Base-by-base conservation (phyloP, 2,329 filamentous ascomycete species). In the Akanthomyces uredinophilus region DNA sequence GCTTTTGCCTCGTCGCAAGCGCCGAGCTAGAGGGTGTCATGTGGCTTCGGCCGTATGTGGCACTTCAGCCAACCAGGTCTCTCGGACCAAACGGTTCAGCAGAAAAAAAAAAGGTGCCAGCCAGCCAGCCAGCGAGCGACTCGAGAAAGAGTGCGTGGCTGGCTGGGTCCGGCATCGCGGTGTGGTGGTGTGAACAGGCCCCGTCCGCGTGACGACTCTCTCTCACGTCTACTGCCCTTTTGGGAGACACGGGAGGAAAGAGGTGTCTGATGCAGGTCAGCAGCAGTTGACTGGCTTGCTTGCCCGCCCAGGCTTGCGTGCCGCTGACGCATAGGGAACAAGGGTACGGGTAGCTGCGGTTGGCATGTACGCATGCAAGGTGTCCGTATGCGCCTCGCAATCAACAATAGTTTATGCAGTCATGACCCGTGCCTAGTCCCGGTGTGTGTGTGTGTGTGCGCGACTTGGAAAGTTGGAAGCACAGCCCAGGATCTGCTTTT, bases 261-360 rank as follows among this genome's bases (percentile, higher is more conserved):
- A 14, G 39, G 41, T 32, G 49, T 46, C 10, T 46, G 18, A 43
- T 53, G 49, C 57, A 46, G 18, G 57, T 52, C 37, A 51, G 49
- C 37, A 27, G n/a, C n/a, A n/a, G n/a, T n/a, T n/a, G n/a, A n/a
- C n/a, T n/a, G n/a, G n/a, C n/a, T n/a, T n/a, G n/a, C n/a, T n/a
- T n/a, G n/a, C n/a, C n/a, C n/a, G n/a, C n/a, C 35, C 11, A 27
- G 44, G 20, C 32, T 58, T n/a, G n/a, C n/a, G n/a, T n/a, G 35
- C 22, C 56, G 22, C 56, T 50, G 35, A 59, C 55, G 55, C 55
- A 58, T 7, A 43, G 55, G 56, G 46, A 43, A 51, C 57, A 49
- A 43, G 55, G 56, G 46, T 51, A 51, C 57, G 57, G 57, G 47
- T 53, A 60, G 57, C 57, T 52, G 57, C 39, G 57, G 47, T 32